Base-by-base conservation (phyloP, 805 yeast species). In the Myxozyma mucilagina region DNA sequence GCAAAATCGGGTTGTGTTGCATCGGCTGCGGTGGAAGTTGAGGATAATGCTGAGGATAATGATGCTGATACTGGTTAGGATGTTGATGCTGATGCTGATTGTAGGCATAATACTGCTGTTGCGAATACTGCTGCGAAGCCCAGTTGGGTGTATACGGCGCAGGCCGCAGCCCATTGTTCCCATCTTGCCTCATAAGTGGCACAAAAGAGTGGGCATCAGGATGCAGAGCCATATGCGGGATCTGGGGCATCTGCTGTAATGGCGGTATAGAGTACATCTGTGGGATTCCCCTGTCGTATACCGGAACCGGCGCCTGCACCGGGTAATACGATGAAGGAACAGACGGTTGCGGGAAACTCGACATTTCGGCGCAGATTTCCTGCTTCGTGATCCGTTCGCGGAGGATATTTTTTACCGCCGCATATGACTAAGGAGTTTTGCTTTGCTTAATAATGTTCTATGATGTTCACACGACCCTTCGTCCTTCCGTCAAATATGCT, bases 301-400 rank as follows among this genome's bases (percentile, higher is more conserved):
- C 29, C 29, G 29, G 29, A 24, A 24, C 29, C 29, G 29, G 29
- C 29, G 29, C 29, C 29, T 24, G 29, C 29, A 24, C 29, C 29
- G 29, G 29, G 4, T 24, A 24, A 24, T 3, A 24, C 29, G 29
- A 24, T 24, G 29, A 4, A 24, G 29, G 36, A 29, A 18, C n/a
- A 24, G 36, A 44, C 54, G 54, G 54, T 45, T 38, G 54, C 54
- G 18, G n/a, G 31, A 24, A 50, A 36, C 45, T 50, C 54, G 54
- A 39, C 54, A 50, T 50, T 39, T 49, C 34, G 45, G 18, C 13
- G 43, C 47, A 24, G 47, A 50, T 10, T 10, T 7, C 31, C 42
- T n/a, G 36, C 11, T 14, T 18, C 11, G 53, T 18, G 18, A 43
- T 6, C 43, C 43, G 14, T 9, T 13, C 16, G 14, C n/a, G 39